Conservation (phyloP, 441 rosid genomes). For the Theobroma grandiflorum region DNA sequence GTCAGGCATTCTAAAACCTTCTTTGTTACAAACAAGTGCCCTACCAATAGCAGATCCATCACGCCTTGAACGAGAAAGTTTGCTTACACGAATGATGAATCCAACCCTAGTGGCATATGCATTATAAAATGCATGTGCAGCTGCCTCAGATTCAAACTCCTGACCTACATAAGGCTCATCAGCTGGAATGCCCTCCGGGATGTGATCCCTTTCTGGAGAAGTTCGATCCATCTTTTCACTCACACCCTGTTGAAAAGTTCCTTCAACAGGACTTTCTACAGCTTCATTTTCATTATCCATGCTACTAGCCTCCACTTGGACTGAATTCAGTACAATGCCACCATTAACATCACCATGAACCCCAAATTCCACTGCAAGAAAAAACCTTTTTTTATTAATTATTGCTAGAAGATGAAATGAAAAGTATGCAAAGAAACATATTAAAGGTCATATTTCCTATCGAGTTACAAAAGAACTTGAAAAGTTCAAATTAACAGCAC, state of each 20-base stretch:
- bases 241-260: constrained; percentile 49
- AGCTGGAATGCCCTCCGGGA: constrained; percentile 44
- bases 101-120: constrained; percentile 87
- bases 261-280: constrained; percentile 61
- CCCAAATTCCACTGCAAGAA: constrained; percentile 81
- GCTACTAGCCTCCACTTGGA: constrained; percentile 50
- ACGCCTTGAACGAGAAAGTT: constrained; percentile 93
- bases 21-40: constrained; percentile 96
- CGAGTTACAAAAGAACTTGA: background rate
- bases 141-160: constrained; percentile 94
- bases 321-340: constrained; percentile 47
- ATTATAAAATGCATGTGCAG: constrained; percentile 93
- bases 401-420: constrained; percentile 4
- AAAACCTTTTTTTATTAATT: constrained; percentile 23
- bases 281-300: constrained; percentile 61
- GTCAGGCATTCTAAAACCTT: constrained; percentile 92
- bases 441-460: constrained; percentile 14
- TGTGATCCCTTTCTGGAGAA: constrained; percentile 38
- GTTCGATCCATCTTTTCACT: constrained; percentile 62
- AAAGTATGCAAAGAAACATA: background rate
- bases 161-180: constrained; percentile 90
- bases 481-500: background rate
- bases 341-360: constrained; percentile 63
- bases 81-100: constrained; percentile 92
- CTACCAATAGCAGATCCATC: constrained; percentile 97